Base-by-base conservation (phyloP, 2,329 filamentous ascomycete species). In the Pseudocercospora musae region DNA sequence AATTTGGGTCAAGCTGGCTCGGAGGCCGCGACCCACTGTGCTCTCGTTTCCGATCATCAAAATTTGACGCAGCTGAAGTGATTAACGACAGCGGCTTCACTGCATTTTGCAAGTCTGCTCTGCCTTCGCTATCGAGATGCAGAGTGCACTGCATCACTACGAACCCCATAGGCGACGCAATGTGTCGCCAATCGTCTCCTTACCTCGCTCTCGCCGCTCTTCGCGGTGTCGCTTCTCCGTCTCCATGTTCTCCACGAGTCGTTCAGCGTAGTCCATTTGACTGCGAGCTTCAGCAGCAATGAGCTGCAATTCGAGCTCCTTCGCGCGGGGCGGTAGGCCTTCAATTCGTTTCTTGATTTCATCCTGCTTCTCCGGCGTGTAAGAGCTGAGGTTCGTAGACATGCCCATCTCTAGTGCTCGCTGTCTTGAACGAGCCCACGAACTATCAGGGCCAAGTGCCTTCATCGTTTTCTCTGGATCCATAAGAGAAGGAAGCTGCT, bases 231-330 rank as follows among this genome's bases (percentile, higher is more conserved):
- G 76, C 52, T 82, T 79, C 75, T 88, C 81, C 71, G 85, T 78
- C 60, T 83, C 77, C 77, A 85, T 82, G 63, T 88, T 73, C 53
- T 79, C 78, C 68, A 83, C 78, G 64, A 91, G 77, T 63, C 82
- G 75, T 65, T 78, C 75, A 57, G 86, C 83, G 70, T 90, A 80
- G 68, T 88, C 82, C 53, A 82, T 76, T 72, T 87, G 86, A 66
- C 84, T 82, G 71, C 84, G 79, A 60, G 84, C 77, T 77, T 91
- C 87, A 6, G 85, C 87, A 62, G 82, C 80, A 64, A 89, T 79
- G 20, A 88, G 85, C 62, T 84, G 83, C 74, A 88, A 84, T 74
- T 91, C 88, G 18, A 87, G 75, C 48, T 80, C 79, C 60, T 80
- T 79, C 55, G 83, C 64, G 42, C 62, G 68, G 60, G 66, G 62